A percentile compares a stretch with the other conserved stretches of the same genome.
Evolutionary conservation across 306 rosid genomes (phyloP).

Genomic region (Sicyos edulis): DNA sequence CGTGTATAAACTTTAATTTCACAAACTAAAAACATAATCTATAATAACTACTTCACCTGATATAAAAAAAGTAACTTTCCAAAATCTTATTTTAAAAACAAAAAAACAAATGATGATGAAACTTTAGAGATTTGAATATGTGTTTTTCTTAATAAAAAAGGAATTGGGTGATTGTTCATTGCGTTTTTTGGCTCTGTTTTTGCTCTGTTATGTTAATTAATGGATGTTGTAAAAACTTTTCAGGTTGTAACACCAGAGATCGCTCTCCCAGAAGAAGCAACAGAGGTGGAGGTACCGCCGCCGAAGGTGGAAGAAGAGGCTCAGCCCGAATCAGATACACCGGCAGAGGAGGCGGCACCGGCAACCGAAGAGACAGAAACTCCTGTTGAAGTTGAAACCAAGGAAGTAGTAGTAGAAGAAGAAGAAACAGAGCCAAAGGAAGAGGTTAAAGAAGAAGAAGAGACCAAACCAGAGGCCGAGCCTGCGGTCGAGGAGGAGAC

Average conservation of each 20-base stretch:
- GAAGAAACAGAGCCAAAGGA: constrained; percentile 11
- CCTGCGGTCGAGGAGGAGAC: constrained; percentile 11
- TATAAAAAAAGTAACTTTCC: too few species aligned
- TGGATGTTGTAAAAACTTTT: neutral
- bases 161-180: neutral
- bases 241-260: constrained; percentile 55
- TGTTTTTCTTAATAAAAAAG: too few species aligned
- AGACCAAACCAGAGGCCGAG: too few species aligned
- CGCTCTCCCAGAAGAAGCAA: constrained; percentile 30
- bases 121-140: too few species aligned
- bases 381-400: constrained; percentile 34
- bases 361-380: constrained; percentile 26
- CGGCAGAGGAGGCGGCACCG: neutral
- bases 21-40: too few species aligned
- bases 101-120: too few species aligned
- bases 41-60: too few species aligned
- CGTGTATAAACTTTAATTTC: too few species aligned
- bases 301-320: constrained; percentile 36
- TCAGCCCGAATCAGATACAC: constrained; percentile 21
- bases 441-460: neutral
- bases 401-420: constrained; percentile 19
- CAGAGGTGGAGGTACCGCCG: constrained; percentile 24
- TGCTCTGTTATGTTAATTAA: neutral
- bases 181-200: neutral
- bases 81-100: too few species aligned